These are phyloP conservation scores for Epithele typhae DNA, from an alignment of 768 basidiomycete genomes.

Conservation along the genomic window DNA sequence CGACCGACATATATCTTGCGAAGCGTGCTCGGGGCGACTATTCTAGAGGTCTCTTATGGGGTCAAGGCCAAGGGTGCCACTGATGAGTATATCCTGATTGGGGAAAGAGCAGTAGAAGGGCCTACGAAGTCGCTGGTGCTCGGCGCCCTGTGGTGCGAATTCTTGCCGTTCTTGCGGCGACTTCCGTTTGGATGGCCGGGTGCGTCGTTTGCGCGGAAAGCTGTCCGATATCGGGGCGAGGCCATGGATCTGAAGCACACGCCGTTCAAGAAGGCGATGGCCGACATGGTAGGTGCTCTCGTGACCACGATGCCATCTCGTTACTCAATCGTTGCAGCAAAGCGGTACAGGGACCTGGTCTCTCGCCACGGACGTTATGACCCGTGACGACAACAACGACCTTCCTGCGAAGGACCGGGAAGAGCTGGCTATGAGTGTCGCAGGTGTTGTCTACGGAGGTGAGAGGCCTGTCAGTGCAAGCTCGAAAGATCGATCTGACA, in stretches of 20 bases:
- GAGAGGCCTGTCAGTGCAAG: no score
- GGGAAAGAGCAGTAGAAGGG: constrained; percentile 3
- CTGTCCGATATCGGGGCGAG: background rate
- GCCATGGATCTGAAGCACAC: background rate
- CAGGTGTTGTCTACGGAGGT: background rate
- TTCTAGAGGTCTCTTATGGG: constrained; percentile 15
- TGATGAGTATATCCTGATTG: constrained; percentile 4
- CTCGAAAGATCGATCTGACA: no score
- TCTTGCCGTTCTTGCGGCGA: background rate
- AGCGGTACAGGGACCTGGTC: background rate
- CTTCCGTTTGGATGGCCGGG: background rate
- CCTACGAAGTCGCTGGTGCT: background rate
- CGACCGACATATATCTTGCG: background rate
- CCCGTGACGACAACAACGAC: background rate
- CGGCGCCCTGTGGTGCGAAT: background rate
- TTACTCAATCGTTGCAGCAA: background rate
- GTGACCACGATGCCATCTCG: background rate
- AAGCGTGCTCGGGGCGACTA: constrained; percentile 8
- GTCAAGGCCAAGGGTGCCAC: background rate
- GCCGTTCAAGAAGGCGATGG: background rate
- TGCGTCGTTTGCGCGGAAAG: background rate
- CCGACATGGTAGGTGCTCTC: background rate
- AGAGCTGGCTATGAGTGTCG: background rate
- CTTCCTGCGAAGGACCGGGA: background rate
- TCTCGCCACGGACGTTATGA: background rate